Conservation (phyloP, 495 filamentous ascomycete species). For the Annulohypoxylon bovei region DNA sequence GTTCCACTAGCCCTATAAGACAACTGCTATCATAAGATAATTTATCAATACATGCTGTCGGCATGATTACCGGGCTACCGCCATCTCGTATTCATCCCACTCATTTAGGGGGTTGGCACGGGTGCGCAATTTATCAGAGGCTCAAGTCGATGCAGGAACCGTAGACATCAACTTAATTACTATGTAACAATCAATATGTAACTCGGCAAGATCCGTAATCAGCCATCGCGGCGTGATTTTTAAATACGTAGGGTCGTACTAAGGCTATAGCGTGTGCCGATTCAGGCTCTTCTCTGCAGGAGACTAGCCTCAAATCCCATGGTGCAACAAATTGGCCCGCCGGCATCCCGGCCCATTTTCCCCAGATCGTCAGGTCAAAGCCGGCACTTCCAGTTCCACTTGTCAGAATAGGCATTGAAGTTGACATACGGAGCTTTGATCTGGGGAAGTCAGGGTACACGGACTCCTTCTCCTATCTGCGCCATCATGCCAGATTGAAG, state of each 20-base stretch:
- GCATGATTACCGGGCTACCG: slow-evolving; percentile 29
- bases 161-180: slow-evolving; percentile 2
- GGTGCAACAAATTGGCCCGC: slow-evolving; percentile 22
- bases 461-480: background rate
- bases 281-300: slow-evolving; percentile 35
- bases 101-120: background rate
- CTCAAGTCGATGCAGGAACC: slow-evolving; percentile 39
- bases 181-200: slow-evolving; percentile 33
- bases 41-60: background rate
- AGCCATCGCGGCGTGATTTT: slow-evolving; percentile 27
- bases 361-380: slow-evolving; percentile 24
- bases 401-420: slow-evolving; percentile 35
- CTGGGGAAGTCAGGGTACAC: slow-evolving; percentile 29
- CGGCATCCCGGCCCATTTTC: slow-evolving; percentile 37
- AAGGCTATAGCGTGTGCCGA: slow-evolving; percentile 12
- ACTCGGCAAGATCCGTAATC: slow-evolving; percentile 26
- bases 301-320: slow-evolving; percentile 24
- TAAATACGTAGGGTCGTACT: slow-evolving; percentile 15
- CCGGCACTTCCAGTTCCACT: slow-evolving; percentile 34
- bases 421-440: slow-evolving; percentile 27
- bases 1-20: too few relatives aligned
- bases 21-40: background rate
- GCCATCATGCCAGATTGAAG: background rate
- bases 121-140: slow-evolving; percentile 21
- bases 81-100: slow-evolving; percentile 1